Evolutionary conservation across 164 flowering plant species (phyloP), one percentile per base, ranked within the genome.

Genomic region (Vitis vinifera): DNA sequence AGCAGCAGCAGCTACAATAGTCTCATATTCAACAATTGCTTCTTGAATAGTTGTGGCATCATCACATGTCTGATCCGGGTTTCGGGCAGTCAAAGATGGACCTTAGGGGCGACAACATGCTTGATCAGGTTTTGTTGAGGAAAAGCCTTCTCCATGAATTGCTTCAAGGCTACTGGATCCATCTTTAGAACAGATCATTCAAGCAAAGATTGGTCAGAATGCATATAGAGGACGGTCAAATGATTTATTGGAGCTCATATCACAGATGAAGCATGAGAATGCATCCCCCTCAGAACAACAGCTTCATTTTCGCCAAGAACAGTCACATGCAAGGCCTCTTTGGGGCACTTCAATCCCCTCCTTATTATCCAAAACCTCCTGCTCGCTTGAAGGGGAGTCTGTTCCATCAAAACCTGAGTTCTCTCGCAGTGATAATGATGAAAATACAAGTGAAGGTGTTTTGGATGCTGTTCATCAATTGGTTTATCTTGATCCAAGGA

Each of bases 321-420:
- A 49, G 15, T 50, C 49, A 31, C 55, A 49, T 15, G 66, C 55
- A 48, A 53, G 23, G 30, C 66, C 19, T 19, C 19, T 19, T 19
- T 19, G n/a, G 19, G 19, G 19, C 19, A 19, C 19, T 19, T 19
- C 19, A 19, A 19, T 19, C 19, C 1, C 19, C 19, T 19, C 19
- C 1, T 19, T 19, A 19, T 19, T 19, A 19, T 19, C 19, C 19
- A 19, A 19, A 19, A 19, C 19, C 19, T 19, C 19, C 19, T 0
- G 19, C 19, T 19, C 19, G 19, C 19, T 19, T 1, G 19, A 19
- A 19, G 19, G 19, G 19, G 19, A 19, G 19, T 19, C 19, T 19
- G 19, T 19, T 19, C 49, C 30, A 16, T 69, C 66, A 31, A 81
- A 63, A 23, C 23, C 70, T 51, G 76, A 60, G 13, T 14, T 51